phyloP scores from a whole-genome alignment of 805 yeast genomes.

The Phaffomyces thermotolerans region DNA sequence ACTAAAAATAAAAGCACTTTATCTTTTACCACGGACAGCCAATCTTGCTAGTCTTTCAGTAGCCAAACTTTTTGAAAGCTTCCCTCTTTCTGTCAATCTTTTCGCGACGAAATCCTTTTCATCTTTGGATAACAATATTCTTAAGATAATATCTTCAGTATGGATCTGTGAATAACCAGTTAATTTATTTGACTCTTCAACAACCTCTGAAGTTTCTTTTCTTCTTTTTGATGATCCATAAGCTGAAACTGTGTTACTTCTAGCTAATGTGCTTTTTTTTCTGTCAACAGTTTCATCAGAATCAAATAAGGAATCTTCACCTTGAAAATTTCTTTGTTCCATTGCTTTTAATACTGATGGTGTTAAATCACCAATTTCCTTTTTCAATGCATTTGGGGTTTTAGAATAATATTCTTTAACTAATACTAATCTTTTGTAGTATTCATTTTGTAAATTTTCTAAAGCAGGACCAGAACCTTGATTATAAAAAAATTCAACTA shows the following conservation, averaged over 20 bases:
- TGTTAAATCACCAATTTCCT: conserved; percentile 53
- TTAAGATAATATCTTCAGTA: conserved; percentile 62
- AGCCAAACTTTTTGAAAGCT: conserved; percentile 27
- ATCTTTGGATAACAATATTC: conserved; percentile 63
- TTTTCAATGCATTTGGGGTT: conserved; percentile 37
- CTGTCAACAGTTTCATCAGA: conserved; percentile 12
- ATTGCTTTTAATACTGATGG: conserved; percentile 45
- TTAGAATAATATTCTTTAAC: conserved; percentile 62
- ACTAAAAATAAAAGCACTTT: not conserved
- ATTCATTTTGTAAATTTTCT: conserved; percentile 50
- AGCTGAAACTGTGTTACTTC: conserved; percentile 64
- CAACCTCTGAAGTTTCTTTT: conserved; percentile 38
- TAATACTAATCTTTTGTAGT: conserved; percentile 56
- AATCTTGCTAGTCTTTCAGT: conserved; percentile 25
- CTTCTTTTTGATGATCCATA: conserved; percentile 58
- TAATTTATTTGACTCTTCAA: conserved; percentile 31
- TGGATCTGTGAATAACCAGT: conserved; percentile 31
- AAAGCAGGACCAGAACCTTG: conserved; percentile 77
- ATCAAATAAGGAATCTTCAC: conserved; percentile 29
- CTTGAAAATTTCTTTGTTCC: conserved; percentile 38
- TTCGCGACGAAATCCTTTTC: conserved; percentile 51
- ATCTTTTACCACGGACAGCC: conserved; percentile 13
- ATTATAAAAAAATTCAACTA: conserved; percentile 76
- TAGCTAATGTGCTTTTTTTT: conserved; percentile 37
- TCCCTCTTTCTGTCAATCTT: conserved; percentile 56